Evolutionary conservation across 139 green algal species (phyloP).

Genomic region (Pseudopediastrum boryanum): DNA sequence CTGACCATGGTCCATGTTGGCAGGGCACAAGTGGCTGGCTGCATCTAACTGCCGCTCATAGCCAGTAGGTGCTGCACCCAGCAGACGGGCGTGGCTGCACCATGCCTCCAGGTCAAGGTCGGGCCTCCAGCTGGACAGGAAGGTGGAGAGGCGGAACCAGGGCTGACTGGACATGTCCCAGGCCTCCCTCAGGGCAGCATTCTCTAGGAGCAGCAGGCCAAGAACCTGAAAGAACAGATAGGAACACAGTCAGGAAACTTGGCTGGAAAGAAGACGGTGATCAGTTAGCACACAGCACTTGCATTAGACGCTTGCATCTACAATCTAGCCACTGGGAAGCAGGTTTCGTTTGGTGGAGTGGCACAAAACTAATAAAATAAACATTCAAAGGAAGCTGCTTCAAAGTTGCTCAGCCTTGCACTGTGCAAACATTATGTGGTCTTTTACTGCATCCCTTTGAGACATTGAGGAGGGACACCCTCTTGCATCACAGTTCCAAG

Average conservation of each 20-base stretch:
- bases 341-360: too few relatives aligned
- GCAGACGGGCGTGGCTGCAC: neutral
- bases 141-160: slow-evolving; percentile 56
- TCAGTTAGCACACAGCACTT: too few relatives aligned
- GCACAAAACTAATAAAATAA: too few relatives aligned
- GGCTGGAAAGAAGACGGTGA: too few relatives aligned
- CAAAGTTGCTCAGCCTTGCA: too few relatives aligned
- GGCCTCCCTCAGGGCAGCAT: slow-evolving; percentile 38
- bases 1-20: neutral
- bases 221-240: slow-evolving; percentile 8
- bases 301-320: too few relatives aligned
- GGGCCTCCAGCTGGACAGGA: slow-evolving; percentile 42
- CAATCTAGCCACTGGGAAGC: too few relatives aligned
- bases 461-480: too few relatives aligned
- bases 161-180: slow-evolving; percentile 49
- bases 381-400: too few relatives aligned
- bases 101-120: slow-evolving; percentile 53
- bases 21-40: slow-evolving; percentile 38
- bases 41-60: slow-evolving; percentile 53
- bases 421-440: too few relatives aligned
- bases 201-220: slow-evolving; percentile 51
- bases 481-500: too few relatives aligned
- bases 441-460: too few relatives aligned
- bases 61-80: neutral
- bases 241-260: neutral